Evolutionary conservation across 495 filamentous ascomycete genomes (phyloP), one percentile per base, ranked within the genome.

Genomic region (Thozetella sp.): DNA sequence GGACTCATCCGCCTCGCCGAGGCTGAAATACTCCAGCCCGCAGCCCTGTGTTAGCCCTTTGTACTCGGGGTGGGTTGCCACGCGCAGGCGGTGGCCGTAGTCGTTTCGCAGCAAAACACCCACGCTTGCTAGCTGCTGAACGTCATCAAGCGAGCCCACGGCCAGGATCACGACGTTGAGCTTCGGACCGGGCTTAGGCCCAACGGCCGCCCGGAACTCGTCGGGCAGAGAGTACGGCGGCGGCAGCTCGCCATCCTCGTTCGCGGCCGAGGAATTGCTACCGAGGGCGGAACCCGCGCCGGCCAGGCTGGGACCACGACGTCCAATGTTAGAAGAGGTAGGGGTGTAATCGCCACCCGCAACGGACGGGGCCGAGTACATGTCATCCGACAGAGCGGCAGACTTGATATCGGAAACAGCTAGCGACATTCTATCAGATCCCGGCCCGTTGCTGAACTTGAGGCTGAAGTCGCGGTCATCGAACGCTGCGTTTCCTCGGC

Each of bases 161-260:
- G 89, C 79, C 17, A 88, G 85, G 26, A 88, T 86, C 24, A 86
- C 86, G 58, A 88, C 79, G 67, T 90, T 88, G 43, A 88, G 64
- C 48, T 54, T 50, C 4, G 54, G 24, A 22, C 54, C 54, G 50
- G 43, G 43, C 43, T 48, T 48, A n/a, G 20, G 4, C 43, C 20
- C 43, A n/a, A 3, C 43, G 9, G 17, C 30, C 30, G 6, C 30
- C 30, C 9, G 30, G 43, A n/a, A 10, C 4, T 48, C 9, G 43
- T 10, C 12, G 9, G 43, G 43, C 43, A 48, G 43, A 10, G 43
- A 48, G 43, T 48, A 48, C 43, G 43, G 43, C 43, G 43, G 43
- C n/a, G 43, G 43, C 11, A 48, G 43, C 43, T 48, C 43, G n/a
- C 43, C 43, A n/a, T 48, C 20, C 43, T 48, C 43, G 43, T 48